Base-by-base conservation (phyloP, 331 rosid species). In the Quercus lobata region DNA sequence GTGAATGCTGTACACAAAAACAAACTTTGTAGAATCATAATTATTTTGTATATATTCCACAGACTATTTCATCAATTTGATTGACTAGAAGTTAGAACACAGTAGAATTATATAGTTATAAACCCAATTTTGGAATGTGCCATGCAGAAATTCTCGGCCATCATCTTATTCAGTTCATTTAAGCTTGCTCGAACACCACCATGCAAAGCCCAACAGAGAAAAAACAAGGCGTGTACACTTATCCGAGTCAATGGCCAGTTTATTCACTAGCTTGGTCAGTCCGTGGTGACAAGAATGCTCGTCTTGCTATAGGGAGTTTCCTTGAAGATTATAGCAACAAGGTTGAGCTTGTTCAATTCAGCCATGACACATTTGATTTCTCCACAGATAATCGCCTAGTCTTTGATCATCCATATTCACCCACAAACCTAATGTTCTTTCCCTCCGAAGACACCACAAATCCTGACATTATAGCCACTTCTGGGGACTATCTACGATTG, bases 371-470 rank as follows among this genome's bases (percentile, higher is more conserved):
- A 14, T 71, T 76, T 25, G 86, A 80, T 71, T 89, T 87, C 80
- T 57, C 79, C 71, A 86, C 87, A 6, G 84, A 91, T 29, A 85
- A 56, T 44, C 88, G 91, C 71, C 83, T 88, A 9, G 71, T 80
- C 1, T 80, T 88, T 22, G 91, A 89, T 72, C 94, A 91, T 80
- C 93, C 97, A 62, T 86, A 86, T 9, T 85, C 97, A 0, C 90
- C 97, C 8, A 89, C 97, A 5, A 89, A 91, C 83, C 83, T 89
- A 56, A 89, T 89, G 92, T 91, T 91, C 87, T 88, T 89, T 75
- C 97, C 97, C 12, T 91, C 92, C 0, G 84, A 80, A 68, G 86
- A 85, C n/a, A 17, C 79, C 83, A 2, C 76, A 0, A 89, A 88
- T n/a, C 90, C 91, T 5, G 97, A 89, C 73, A 73, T 91, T 72